Base-by-base conservation (phyloP, 2,329 filamentous ascomycete species). In the Juglanconis oblonga region DNA sequence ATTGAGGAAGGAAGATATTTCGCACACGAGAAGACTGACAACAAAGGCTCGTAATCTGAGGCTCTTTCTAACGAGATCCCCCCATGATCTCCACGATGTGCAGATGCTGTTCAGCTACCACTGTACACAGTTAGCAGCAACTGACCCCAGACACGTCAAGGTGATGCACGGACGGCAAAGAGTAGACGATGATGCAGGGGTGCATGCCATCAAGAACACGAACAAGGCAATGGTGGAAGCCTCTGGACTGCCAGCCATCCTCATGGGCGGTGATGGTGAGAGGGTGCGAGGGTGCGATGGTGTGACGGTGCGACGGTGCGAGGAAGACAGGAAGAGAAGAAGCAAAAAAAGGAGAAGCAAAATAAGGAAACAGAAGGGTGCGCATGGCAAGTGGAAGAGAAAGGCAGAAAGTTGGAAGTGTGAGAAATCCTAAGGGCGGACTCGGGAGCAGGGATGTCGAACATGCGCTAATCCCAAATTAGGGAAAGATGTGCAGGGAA, bases 361-460 rank as follows among this genome's bases (percentile, higher is more conserved):
- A 24, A 24, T 1, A 24, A 24, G 17, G 17, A 24, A 24, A 24
- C 17, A 24, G 17, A 24, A 24, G 17, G 2, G 17, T 24, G 17
- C 17, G 17, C 1, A 24, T 24, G 17, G 17, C 17, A 24, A 24
- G 17, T 24, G 17, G 17, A 24, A 24, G 17, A 24, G 17, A 24
- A 24, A 24, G 17, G 17, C 17, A 24, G 17, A 24, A 62, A 55
- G 59, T 53, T 59, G 59, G 59, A 48, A 36, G 54, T 51, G 40
- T 32, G 31, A 47, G 52, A 51, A 58, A 55, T 51, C 42, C 31
- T 49, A 42, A 50, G 59, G 56, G 59, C 59, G 55, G 59, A 57
- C 58, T 53, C 59, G 56, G 58, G 53, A 57, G 56, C 59, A 62
- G 56, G 59, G 56, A 58, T 62, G 56, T 56, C 47, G 53, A 24